Conservation (phyloP, 257 asterid species). For the Primulina huaijiensis region DNA sequence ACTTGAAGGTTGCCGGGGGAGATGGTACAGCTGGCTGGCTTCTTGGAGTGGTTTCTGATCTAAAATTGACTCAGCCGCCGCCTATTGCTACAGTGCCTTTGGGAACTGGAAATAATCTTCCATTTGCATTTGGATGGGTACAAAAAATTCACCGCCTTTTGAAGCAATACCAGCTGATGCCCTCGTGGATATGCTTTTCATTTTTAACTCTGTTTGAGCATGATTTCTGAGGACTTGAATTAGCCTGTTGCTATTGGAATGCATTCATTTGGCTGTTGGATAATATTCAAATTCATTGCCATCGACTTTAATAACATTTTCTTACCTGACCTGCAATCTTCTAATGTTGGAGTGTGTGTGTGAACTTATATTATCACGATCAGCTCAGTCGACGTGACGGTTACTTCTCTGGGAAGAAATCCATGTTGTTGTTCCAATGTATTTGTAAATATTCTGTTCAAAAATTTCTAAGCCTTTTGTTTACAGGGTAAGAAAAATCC, state of each 20-base stretch:
- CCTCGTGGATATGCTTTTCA: conserved; percentile 1
- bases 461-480: conserved; percentile 16
- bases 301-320: neutral
- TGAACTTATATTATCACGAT: neutral
- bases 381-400: neutral
- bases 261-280: neutral
- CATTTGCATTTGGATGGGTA: conserved; percentile 64
- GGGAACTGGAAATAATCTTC: conserved; percentile 62
- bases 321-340: neutral
- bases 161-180: conserved; percentile 9
- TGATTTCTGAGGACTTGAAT: neutral
- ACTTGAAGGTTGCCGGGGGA: conserved; percentile 87
- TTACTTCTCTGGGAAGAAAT: neutral
- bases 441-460: neutral
- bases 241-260: neutral
- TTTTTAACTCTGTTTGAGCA: neutral
- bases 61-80: conserved; percentile 80
- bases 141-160: conserved; percentile 5
- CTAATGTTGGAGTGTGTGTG: neutral
- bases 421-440: neutral
- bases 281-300: neutral
- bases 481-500: conserved; percentile 93
- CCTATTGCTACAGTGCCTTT: conserved; percentile 68
- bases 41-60: conserved; percentile 94
- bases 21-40: conserved; percentile 99